These are phyloP conservation scores for Aureobasidium melanogenum DNA, from an alignment of 2,329 filamentous ascomycete genomes.

Conservation along the genomic window DNA sequence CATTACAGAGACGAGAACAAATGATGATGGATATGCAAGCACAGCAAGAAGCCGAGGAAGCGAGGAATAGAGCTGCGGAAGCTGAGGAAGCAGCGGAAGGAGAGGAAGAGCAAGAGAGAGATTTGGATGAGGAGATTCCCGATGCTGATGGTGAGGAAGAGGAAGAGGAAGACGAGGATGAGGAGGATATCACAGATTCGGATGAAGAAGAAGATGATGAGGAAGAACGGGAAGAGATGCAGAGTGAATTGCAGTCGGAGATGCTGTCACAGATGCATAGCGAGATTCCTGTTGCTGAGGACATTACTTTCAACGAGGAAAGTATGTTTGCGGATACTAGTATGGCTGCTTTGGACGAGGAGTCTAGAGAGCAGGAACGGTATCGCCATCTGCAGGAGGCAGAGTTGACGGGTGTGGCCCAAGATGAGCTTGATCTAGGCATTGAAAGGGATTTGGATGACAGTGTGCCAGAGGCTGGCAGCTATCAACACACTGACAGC, in stretches of 20 bases:
- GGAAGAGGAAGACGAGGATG: slow-evolving; percentile 30
- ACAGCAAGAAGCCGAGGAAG: slow-evolving; percentile 50
- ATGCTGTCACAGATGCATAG: slow-evolving; percentile 29
- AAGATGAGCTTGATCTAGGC: slow-evolving; percentile 38
- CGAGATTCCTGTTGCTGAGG: slow-evolving; percentile 34
- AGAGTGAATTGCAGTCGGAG: slow-evolving; percentile 36
- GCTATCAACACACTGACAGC: slow-evolving; percentile 47
- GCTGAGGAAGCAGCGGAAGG: slow-evolving; percentile 45
- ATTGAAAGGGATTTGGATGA: slow-evolving; percentile 36
- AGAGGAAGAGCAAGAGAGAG: slow-evolving; percentile 56
- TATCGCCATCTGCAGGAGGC: slow-evolving; percentile 39
- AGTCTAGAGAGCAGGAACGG: slow-evolving; percentile 28
- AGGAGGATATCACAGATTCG: slow-evolving; percentile 50
- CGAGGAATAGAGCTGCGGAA: slow-evolving; percentile 26
- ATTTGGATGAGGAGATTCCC: slow-evolving; percentile 66
- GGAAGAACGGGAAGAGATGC: slow-evolving; percentile 30
- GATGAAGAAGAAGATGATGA: slow-evolving; percentile 53
- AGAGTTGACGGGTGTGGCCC: slow-evolving; percentile 37
- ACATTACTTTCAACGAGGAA: slow-evolving; percentile 46
- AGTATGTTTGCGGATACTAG: slow-evolving; percentile 37
- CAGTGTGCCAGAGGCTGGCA: slow-evolving; percentile 43
- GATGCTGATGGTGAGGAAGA: slow-evolving; percentile 24
- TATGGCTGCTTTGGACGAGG: slow-evolving; percentile 30
- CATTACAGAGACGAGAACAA: slow-evolving; percentile 61
- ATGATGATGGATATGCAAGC: slow-evolving; percentile 63